Conservation (phyloP, 495 filamentous ascomycete genomes). For the Neurospora sp. region DNA sequence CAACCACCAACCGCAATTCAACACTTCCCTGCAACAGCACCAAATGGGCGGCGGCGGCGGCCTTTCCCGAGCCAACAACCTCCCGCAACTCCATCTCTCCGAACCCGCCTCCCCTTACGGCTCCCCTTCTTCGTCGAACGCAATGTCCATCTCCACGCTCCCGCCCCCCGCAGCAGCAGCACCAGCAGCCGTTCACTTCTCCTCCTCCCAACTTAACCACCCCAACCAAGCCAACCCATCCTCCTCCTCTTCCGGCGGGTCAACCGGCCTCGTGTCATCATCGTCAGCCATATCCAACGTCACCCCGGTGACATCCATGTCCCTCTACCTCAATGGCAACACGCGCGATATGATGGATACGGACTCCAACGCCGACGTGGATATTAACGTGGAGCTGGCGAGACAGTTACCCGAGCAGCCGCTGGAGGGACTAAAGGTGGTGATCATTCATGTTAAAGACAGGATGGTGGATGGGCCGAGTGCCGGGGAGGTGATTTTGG, state of each 20-base stretch:
- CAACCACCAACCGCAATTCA: neutral
- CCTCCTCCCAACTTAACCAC: neutral
- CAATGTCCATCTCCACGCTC: neutral
- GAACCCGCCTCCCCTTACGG: neutral
- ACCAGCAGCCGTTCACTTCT: neutral
- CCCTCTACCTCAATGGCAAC: neutral
- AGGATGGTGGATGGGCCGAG: slow-evolving; percentile 52
- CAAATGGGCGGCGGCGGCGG: neutral
- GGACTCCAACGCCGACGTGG: neutral
- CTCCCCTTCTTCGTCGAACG: neutral
- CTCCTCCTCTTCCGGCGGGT: neutral
- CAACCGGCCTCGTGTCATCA: neutral
- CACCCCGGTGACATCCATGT: neutral
- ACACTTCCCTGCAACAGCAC: neutral
- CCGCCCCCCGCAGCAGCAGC: neutral
- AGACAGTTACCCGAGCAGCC: slow-evolving; percentile 2
- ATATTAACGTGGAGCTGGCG: neutral
- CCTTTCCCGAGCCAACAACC: neutral
- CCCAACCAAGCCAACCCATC: neutral
- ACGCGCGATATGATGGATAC: neutral
- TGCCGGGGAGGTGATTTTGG: slow-evolving; percentile 55
- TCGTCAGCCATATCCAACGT: neutral
- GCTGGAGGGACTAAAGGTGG: slow-evolving; percentile 47
- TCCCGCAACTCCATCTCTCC: neutral
- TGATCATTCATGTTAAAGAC: slow-evolving; percentile 78